Evolutionary conservation across 1,284 basidiomycete genomes (phyloP), one percentile per base, ranked within the genome.

Genomic region (Fistulina hepatica): DNA sequence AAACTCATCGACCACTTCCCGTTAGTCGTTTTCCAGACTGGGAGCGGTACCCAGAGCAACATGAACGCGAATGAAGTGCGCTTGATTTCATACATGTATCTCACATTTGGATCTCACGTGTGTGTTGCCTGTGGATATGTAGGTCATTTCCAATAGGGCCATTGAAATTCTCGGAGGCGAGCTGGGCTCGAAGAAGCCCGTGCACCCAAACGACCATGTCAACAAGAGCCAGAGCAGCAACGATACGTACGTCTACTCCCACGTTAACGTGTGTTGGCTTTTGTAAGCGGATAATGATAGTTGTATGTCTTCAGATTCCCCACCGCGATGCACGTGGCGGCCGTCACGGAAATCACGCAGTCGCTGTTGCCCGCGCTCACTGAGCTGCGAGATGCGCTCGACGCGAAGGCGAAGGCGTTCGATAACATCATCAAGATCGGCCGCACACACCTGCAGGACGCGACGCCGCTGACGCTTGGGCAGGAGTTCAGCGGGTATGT

Each of bases 141-240:
- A 89, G 84, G 94, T 98, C 55, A 95, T 99, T 58, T 93, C 90
- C 21, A 99, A 99, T 63, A 82, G 94, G 45, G 95, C 95, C 24
- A 99, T 98, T 54, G 91, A 99, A 66, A 67, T 97, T 48, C 79
- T 98, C 45, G 95, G 95, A 16, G 95, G 95, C 20, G 75, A 95
- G 64, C 71, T 97, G 39, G 95, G 95, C 32, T 89, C 83, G 44
- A 99, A 98, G 72, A 91, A 76, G 56, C 95, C 95, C 20, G 93
- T 99, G 9, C 95, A 99, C 63, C 95, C 95, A 31, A 99, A 99
- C 60, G 95, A 99, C 60, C 95, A 99, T 65, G 94, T 97, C 54
- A 99, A 99, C 71, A 97, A 89, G 86, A 92, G 88, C 59, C 95
- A 98, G 64, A 94, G 89, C 50, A 95, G 91, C 57, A 99, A 99